Base-by-base conservation (phyloP, 352 stramenopile genomes). In the Phytophthora citrophthora region DNA sequence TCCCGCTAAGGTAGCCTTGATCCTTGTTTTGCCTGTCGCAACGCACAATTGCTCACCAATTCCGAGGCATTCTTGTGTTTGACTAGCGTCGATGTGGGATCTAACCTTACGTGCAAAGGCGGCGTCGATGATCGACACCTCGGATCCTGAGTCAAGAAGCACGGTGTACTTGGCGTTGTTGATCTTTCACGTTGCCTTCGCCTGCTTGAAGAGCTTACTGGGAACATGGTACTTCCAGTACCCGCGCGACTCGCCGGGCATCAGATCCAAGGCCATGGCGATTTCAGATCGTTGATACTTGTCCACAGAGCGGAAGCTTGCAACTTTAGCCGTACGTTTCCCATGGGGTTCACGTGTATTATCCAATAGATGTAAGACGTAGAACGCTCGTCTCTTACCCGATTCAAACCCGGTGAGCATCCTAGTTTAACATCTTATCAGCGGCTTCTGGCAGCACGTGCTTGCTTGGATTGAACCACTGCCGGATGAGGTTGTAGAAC, bases 351-450 rank as follows among this genome's bases (percentile, higher is more conserved):
- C 34, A n/a, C 34, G 13, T n/a, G 3, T n/a, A 40, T 16, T 6
- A 40, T 15, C 34, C 11, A 40, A 40, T 40, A 40, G 0, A 40
- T 31, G 27, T 31, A 31, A 7, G 27, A 8, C 27, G 27, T 10
- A 7, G 40, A 61, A 45, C 2, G 53, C 41, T 61, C 31, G 41
- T 24, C 41, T 61, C 53, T 41, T 53, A 52, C 53, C 41, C 36
- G 53, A 38, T 53, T 46, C 29, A 5, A 53, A 61, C n/a, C 53
- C 46, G 41, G 18, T 31, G 53, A 61, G 53, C 53, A 18, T 53
- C 20, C 40, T 61, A 61, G 29, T 61, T 61, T 61, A 61, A 46
- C 18, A 61, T 52, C 3, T 61, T 44, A 18, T 61, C 41, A 0
- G 41, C 13, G 20, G n/a, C n/a, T n/a, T n/a, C n/a, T n/a, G n/a